Evolutionary conservation across 805 yeast species (phyloP), one percentile per base, ranked within the genome.

Genomic region (Yamadazyma scolyti): DNA sequence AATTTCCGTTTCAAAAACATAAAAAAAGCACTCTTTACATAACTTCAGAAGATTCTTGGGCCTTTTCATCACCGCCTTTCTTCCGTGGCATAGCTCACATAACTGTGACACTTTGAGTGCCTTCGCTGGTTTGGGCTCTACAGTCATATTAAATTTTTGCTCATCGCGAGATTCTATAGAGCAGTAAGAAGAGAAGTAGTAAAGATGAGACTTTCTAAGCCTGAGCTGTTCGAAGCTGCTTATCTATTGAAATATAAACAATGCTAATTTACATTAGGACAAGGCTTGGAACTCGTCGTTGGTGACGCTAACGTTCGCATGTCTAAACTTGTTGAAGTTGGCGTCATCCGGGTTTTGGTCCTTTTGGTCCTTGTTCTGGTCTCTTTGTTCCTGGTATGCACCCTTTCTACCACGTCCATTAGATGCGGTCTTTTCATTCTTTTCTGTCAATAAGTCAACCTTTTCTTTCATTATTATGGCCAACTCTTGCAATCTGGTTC

Each of bases 1-100:
- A 41, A 93, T 84, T 54, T 93, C 99, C 0, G 94, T 84, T 60
- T 93, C 99, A 58, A 93, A 93, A 2, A 88, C 94, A 37, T 75
- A 71, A 53, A 71, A 90, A 55, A 93, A 93, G 57, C 99, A 93
- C 37, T 75, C 77, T 50, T 88, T 89, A 59, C 99, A 93, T 10
- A 93, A 68, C 50, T 84, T 87, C 57, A 83, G 90, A 25, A 85
- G 70, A 44, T 89, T 93, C 53, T 94, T 90, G 7, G 99, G 99
- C 40, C 98, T 71, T 48, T 79, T 83, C 68, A 93, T 72, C 13
- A 83, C 83, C 0, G 97, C 96, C 49, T 85, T 84, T 33, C 90
- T 71, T 20, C 73, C 68, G 43, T 77, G 81, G 52, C 98, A 90
- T 6, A 86, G 69, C 59, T 89, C 95, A 61, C 98, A 90, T 10